phyloP scores from a whole-genome alignment of 192 early-diverging fungal genomes.

The Podila epicladia region DNA sequence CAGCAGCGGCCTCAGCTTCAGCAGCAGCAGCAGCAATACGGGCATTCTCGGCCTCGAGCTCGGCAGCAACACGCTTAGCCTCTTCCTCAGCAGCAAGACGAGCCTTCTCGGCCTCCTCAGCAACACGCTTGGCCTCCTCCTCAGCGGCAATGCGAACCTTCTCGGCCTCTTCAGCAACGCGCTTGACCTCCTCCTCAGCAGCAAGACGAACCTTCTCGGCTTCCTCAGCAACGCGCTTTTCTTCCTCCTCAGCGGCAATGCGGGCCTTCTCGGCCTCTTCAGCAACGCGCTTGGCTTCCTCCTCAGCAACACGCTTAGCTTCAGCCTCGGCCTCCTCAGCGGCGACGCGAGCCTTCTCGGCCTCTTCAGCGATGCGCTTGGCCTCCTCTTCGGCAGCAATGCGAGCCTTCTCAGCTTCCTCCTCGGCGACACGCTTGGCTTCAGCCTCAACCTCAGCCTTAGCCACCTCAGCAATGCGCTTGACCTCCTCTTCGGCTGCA shows the following conservation, averaged over 20 bases:
- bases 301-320: constrained; percentile 9
- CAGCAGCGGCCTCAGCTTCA: constrained; percentile 9
- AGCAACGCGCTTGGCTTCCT: not conserved
- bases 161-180: not conserved
- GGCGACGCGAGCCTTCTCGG: constrained; percentile 8
- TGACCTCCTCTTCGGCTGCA: constrained; percentile 6
- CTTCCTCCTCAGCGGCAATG: constrained; percentile 17
- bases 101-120: constrained; percentile 8
- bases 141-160: not conserved
- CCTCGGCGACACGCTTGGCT: too few species aligned
- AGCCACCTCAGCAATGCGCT: constrained; percentile 18
- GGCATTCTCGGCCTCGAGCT: constrained; percentile 4
- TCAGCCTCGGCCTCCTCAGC: constrained; percentile 9
- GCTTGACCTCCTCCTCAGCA: not conserved
- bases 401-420: not conserved
- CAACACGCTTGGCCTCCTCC: not conserved
- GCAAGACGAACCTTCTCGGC: not conserved
- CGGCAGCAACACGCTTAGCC: constrained; percentile 1
- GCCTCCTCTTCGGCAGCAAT: constrained; percentile 6
- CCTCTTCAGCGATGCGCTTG: constrained; percentile 18
- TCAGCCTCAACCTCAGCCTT: too few species aligned
- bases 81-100: constrained; percentile 19
- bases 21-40: constrained; percentile 8
- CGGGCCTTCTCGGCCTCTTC: constrained; percentile 1
- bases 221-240: not conserved